These are phyloP conservation scores for Leucocoprinus birnbaumii DNA, from an alignment of 768 basidiomycete species.

Conservation along the genomic window DNA sequence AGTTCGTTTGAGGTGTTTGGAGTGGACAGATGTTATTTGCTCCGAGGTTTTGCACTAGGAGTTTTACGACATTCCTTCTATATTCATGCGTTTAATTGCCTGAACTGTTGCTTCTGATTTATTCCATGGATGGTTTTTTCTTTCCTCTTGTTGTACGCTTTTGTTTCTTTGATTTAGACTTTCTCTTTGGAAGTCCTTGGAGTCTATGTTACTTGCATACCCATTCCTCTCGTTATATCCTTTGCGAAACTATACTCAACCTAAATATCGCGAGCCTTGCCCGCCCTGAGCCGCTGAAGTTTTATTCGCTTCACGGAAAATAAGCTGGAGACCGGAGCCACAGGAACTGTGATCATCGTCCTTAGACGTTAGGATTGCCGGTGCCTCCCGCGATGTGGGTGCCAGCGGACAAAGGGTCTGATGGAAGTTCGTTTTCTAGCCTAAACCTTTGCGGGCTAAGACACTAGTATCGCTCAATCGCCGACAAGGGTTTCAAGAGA, in stretches of 20 bases:
- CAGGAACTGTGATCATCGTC: no score
- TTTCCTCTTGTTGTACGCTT: conserved; percentile 5
- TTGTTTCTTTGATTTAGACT: not conserved
- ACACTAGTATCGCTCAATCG: no score
- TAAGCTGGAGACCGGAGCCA: no score
- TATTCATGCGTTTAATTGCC: conserved; percentile 4
- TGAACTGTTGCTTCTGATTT: conserved; percentile 1
- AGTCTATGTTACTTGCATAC: conserved; percentile 8
- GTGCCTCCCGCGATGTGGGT: no score
- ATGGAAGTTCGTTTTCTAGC: no score
- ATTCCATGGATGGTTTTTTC: not conserved
- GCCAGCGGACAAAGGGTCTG: no score
- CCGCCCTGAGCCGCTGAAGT: no score
- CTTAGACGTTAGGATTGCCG: no score
- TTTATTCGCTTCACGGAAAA: no score
- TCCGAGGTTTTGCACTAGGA: conserved; percentile 1
- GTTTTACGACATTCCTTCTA: not conserved
- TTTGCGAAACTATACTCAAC: not conserved
- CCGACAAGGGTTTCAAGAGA: no score
- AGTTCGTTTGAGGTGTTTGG: conserved; percentile 1
- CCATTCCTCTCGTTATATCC: conserved; percentile 4
- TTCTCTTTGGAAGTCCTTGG: not conserved
- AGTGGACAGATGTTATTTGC: not conserved
- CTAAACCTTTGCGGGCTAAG: no score
- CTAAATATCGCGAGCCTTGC: not conserved